A percentile compares a stretch with the other conserved stretches of the same genome.
Conservation (phyloP, 2,329 filamentous ascomycete genomes). For the Macrophomina tecta region DNA sequence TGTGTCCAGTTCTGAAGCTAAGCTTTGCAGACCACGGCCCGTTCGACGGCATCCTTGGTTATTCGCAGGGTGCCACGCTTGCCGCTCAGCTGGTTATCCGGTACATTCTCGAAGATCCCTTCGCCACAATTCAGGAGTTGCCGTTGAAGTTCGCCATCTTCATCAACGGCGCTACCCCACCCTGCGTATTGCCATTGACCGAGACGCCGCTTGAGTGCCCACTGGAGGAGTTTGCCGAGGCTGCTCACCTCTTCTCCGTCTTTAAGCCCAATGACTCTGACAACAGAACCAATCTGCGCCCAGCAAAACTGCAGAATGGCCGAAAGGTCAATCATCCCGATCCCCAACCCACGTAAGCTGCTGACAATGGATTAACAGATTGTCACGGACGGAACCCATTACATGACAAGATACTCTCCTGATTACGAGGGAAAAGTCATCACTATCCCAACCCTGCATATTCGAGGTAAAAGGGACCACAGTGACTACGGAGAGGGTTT, state of each 20-base stretch:
- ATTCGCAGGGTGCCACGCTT: neutral
- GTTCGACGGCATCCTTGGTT: neutral
- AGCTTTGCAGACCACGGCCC: neutral
- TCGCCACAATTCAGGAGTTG: neutral
- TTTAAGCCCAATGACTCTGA: conserved; percentile 7
- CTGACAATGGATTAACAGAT: neutral
- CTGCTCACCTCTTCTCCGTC: neutral
- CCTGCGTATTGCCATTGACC: neutral
- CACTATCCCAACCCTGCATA: neutral
- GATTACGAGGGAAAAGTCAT: neutral
- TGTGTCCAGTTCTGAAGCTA: neutral
- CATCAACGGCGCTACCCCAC: neutral
- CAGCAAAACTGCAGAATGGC: neutral
- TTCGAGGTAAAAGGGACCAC: neutral
- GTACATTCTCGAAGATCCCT: neutral
- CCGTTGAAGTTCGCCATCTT: neutral
- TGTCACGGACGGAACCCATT: neutral
- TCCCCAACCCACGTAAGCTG: neutral
- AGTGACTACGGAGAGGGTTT: neutral
- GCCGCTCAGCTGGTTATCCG: neutral
- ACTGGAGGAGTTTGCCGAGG: neutral
- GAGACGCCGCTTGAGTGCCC: neutral
- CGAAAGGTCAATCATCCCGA: neutral
- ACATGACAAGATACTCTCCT: neutral
- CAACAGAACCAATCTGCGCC: neutral